Base-by-base conservation (phyloP, 164 flowering plant genomes). In the Santalum album region DNA sequence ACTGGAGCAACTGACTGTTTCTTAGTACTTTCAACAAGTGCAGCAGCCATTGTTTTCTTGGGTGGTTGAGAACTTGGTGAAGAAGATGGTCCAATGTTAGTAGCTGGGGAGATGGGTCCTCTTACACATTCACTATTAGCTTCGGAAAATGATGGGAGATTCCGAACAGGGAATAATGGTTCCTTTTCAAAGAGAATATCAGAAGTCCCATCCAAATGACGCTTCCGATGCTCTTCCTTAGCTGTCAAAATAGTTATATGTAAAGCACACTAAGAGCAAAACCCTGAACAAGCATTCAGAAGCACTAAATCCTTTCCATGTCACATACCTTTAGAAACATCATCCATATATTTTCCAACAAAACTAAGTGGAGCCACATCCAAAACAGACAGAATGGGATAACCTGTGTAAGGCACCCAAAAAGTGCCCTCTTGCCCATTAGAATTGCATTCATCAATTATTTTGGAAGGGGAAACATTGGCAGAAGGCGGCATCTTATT, bases 341-440 rank as follows among this genome's bases (percentile, higher is more conserved):
- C 99, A 58, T 75, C 67, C 56, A 94, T 60, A 58, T 76, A 94
- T 62, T 59, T 67, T 55, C 72, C 76, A 64, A 70, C 87, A 44
- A 90, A 63, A 52, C 71, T 56, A 53, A 90, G 88, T 42, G 99
- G 95, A 54, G 91, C 84, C 19, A 81, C 95, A 78, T 94, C 97
- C 51, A 83, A 65, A 61, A 90, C 61, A 3, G 97, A 81, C 29
- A 70, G 48, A 54, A 82, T 54, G 22, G 85, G 77, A 53, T 77
- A 80, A 61, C 49, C 62, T 53, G 79, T 59, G 46, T 16, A 58
- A 62, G 96, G 95, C 53, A 67, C 40, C 97, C 96, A 87, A 18
- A 57, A 54, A 49, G 70, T 47, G 51, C 60, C 64, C 57, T 66
- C 66, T 19, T 56, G 70, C n/a, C 65, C 62, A 53, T 26, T 57